Evolutionary conservation across 345 rosid genomes (phyloP).

Genomic region (Brassica juncea): DNA sequence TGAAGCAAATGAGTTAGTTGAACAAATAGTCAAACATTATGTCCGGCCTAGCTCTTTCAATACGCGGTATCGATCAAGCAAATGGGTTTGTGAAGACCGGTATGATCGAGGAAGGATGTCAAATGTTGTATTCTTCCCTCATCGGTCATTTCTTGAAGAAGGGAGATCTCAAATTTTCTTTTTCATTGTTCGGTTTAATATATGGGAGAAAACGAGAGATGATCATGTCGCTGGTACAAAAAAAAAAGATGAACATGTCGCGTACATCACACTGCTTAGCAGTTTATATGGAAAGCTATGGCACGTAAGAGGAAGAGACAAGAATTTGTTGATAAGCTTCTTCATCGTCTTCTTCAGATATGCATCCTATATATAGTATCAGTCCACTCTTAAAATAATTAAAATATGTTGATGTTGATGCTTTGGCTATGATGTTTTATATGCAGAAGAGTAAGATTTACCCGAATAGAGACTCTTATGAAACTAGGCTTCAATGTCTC

Average conservation of each 20-base stretch:
- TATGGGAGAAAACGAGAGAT: slow-evolving; percentile 45
- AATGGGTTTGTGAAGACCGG: slow-evolving; percentile 56
- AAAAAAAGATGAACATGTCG: slow-evolving; percentile 35
- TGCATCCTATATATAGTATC: slow-evolving; percentile 25
- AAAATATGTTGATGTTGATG: slow-evolving; percentile 39
- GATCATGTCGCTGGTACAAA: slow-evolving; percentile 43
- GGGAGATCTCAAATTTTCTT: slow-evolving; percentile 57
- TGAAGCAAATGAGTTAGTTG: slow-evolving; percentile 57
- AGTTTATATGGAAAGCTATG: slow-evolving; percentile 51
- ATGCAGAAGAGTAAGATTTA: slow-evolving; percentile 55
- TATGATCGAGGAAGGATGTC: slow-evolving; percentile 56
- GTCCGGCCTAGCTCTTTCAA: slow-evolving; percentile 51
- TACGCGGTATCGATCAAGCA: slow-evolving; percentile 57
- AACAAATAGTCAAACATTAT: slow-evolving; percentile 52
- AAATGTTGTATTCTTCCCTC: slow-evolving; percentile 56
- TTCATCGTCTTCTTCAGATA: slow-evolving; percentile 47
- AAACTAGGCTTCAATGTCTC: slow-evolving; percentile 46
- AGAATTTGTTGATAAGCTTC: slow-evolving; percentile 37
- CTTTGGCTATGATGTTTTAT: slow-evolving; percentile 41
- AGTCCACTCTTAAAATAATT: slow-evolving; percentile 22
- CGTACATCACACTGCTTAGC: slow-evolving; percentile 48
- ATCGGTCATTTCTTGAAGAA: slow-evolving; percentile 49
- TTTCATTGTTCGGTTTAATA: slow-evolving; percentile 51
- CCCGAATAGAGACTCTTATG: slow-evolving; percentile 50
- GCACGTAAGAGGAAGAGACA: slow-evolving; percentile 32